Conservation (phyloP, 2,329 filamentous ascomycete genomes). For the Clarireedia paspali region DNA sequence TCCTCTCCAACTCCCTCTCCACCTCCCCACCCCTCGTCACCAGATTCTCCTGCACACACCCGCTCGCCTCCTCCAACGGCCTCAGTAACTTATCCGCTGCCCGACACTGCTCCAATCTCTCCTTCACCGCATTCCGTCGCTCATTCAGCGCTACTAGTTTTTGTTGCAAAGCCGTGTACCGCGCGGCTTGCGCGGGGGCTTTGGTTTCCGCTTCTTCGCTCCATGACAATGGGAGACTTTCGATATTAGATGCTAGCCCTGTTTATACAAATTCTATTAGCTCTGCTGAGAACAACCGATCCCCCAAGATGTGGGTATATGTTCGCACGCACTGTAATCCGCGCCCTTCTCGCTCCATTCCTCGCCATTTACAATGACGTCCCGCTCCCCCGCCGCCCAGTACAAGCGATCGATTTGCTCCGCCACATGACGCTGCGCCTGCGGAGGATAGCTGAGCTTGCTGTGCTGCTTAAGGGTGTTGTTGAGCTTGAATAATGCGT, state of each 20-base stretch:
- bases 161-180: constrained; percentile 43
- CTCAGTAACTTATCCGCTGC: constrained; percentile 43
- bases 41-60: constrained; percentile 55
- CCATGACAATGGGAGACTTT: constrained; percentile 25
- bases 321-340: constrained; percentile 24
- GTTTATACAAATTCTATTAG: not conserved
- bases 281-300: not conserved
- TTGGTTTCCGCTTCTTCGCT: constrained; percentile 30
- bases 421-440: constrained; percentile 62
- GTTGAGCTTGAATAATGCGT: constrained; percentile 52
- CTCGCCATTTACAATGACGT: constrained; percentile 29
- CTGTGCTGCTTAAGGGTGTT: constrained; percentile 56
- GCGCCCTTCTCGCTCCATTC: constrained; percentile 33
- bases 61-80: constrained; percentile 39
- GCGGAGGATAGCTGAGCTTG: constrained; percentile 57
- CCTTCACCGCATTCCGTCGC: constrained; percentile 33
- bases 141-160: constrained; percentile 43
- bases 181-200: constrained; percentile 36
- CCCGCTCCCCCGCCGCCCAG: constrained; percentile 38
- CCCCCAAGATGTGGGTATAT: too few relatives aligned
- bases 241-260: constrained; percentile 23
- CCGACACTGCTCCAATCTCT: constrained; percentile 40
- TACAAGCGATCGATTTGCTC: constrained; percentile 66
- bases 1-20: constrained; percentile 58
- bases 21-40: constrained; percentile 57